Evolutionary conservation across 345 rosid species (phyloP), one percentile per base, ranked within the genome.

Genomic region (Citrus mangshanensis): DNA sequence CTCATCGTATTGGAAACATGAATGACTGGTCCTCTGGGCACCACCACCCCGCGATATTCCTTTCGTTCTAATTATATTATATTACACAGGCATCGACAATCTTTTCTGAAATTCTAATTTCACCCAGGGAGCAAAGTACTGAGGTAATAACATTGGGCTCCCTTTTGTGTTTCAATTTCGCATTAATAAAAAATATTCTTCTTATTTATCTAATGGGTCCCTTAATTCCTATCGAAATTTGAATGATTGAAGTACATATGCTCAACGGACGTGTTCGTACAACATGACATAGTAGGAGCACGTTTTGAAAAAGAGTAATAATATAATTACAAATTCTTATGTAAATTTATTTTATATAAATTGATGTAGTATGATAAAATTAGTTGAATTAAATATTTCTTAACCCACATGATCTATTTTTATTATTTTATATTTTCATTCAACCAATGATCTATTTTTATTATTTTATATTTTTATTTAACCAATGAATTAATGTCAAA

Each of bases 301-400:
- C 3, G 3, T 7, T 38, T 2, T 38, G 42, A 9, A 7, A 38
- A 0, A 9, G 5, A 32, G 5, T 4, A 32, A 32, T 32, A 4
- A 32, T 32, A 32, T 32, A 32, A 0, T 0, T 0, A 32, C 0
- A 4, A 32, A 32, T 0, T 32, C 0, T 32, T 32, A 32, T 32
- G 3, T 32, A 32, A 32, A 32, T 30, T 30, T 30, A 30, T 30
- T 30, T 32, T 32, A 32, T 32, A 32, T 0, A 32, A 32, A 32
- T 0, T 32, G 5, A 32, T 32, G 34, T 32, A 0, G 0, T 0
- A 32, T 32, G 0, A 32, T 32, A 32, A 32, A 32, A 32, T 32
- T 32, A 0, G 0, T 32, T 32, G 0, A 32, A 32, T 32, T 32
- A 32, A 32, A 32, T 32, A 32, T 32, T 32, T 32, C 0, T 32